Evolutionary conservation across 805 yeast genomes (phyloP).

Genomic region (Teunomyces atbi): DNA sequence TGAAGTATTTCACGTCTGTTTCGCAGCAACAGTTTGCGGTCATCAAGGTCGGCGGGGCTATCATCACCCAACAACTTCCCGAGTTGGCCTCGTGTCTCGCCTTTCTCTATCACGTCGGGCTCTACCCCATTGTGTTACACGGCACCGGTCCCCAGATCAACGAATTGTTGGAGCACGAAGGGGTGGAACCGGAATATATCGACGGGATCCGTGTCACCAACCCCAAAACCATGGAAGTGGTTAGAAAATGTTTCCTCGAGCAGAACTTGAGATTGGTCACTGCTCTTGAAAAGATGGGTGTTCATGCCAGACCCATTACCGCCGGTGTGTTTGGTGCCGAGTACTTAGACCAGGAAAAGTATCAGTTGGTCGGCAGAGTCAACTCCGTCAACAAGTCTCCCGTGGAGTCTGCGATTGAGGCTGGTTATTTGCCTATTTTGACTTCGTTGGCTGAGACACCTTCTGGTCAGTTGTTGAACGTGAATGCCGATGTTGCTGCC

Average conservation of each 20-base stretch:
- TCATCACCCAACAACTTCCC: constrained; percentile 89
- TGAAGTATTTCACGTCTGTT: constrained; percentile 94
- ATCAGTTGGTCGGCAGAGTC: constrained; percentile 90
- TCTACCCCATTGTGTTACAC: constrained; percentile 93
- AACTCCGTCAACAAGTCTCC: constrained; percentile 76
- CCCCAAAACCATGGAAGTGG: constrained; percentile 92
- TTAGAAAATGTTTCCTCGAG: constrained; percentile 90
- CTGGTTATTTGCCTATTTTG: constrained; percentile 94
- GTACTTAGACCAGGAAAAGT: constrained; percentile 85
- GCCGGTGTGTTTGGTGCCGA: constrained; percentile 96
- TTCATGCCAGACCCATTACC: constrained; percentile 96
- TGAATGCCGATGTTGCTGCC: constrained; percentile 98
- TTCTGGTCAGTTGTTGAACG: constrained; percentile 94
- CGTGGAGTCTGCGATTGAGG: constrained; percentile 91
- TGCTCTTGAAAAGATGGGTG: constrained; percentile 94
- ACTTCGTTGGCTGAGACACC: constrained; percentile 97
- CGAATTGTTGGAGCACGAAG: constrained; percentile 86
- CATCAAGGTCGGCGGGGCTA: constrained; percentile 98
- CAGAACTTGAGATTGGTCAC: constrained; percentile 94
- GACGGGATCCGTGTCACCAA: constrained; percentile 98
- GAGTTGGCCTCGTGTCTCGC: constrained; percentile 95
- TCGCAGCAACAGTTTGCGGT: constrained; percentile 97
- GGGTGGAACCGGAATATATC: constrained; percentile 91
- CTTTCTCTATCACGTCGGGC: constrained; percentile 93
- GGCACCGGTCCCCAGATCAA: constrained; percentile 99